Evolutionary conservation across 1,284 basidiomycete genomes (phyloP).

Genomic region (Trametes sp.): DNA sequence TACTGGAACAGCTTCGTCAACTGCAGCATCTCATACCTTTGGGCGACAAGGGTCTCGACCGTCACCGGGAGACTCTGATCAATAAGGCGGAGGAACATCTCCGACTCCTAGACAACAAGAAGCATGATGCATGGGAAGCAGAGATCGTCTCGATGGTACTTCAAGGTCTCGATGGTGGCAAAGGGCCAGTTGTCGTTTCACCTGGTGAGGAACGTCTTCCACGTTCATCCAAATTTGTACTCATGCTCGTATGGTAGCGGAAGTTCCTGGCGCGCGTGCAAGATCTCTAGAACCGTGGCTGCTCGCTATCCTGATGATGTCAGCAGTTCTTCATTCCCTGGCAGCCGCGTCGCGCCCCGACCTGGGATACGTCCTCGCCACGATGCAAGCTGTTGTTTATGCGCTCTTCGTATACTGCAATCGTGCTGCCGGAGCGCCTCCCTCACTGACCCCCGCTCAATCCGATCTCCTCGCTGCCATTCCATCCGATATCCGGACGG

Average conservation of each 20-base stretch:
- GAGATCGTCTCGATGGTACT: neutral
- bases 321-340: slow-evolving; percentile 10
- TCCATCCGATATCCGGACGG: slow-evolving; percentile 19
- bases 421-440: neutral
- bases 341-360: neutral
- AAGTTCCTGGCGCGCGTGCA: neutral
- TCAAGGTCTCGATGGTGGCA: neutral
- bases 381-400: slow-evolving; percentile 4
- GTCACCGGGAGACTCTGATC: neutral
- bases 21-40: neutral
- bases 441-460: neutral
- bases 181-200: neutral
- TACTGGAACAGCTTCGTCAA: neutral
- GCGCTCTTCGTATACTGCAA: slow-evolving; percentile 8
- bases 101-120: neutral
- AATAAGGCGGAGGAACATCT: neutral
- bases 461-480: neutral
- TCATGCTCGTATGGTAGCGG: neutral
- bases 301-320: slow-evolving; percentile 9
- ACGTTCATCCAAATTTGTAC: too few species aligned
- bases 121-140: neutral
- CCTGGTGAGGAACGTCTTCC: neutral
- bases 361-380: neutral
- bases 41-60: neutral
- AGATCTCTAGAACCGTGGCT: slow-evolving; percentile 4